Evolutionary conservation across 768 basidiomycete species (phyloP), one percentile per base, ranked within the genome.

Genomic region (Phanerochaete carnosa): DNA sequence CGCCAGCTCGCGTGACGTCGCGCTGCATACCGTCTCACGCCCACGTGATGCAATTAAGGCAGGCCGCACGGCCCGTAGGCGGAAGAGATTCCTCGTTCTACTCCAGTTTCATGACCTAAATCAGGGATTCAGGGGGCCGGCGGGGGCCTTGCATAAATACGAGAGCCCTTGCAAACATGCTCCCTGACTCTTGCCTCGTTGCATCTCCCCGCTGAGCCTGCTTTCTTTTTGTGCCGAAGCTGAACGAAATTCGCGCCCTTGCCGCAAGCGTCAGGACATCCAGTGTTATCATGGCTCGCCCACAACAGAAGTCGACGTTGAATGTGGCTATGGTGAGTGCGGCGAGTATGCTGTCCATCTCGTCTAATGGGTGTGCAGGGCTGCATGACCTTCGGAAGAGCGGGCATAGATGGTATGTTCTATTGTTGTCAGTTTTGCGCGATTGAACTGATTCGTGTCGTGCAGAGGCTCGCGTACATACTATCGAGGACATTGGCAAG

Each of bases 371-470:
- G 28, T 26, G 47, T 23, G 25, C 23, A 45, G 81, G 82, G 82
- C 23, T 78, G 81, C 35, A 82, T 82, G 81, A 83, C 81, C 5
- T 83, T 84, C 62, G 82, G 83, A 15, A 76, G 74, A 26, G 68
- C 70, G 16, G 82, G 82, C 5, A 76, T 74, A 45, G 78, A 79
- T 35, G 79, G 79, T 67, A 23, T 39, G 57, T 52, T 29, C 8
- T 29, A 19, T 33, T 30, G 22, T 15, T 15, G 15, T 35, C 13
- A 7, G 2, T 16, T 51, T 6, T 7, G 49, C 49, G 7, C 15
- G 11, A n/a, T 3, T 12, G 25, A 32, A 8, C 32, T 13, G 11
- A 5, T 19, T 7, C 51, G 16, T 37, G 3, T 13, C 54, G 7
- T 23, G 37, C 33, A 70, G 69, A 71, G 32, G 80, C 82, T 2